Base-by-base conservation (phyloP, 495 filamentous ascomycete genomes). In the Penicillium coprophilum region DNA sequence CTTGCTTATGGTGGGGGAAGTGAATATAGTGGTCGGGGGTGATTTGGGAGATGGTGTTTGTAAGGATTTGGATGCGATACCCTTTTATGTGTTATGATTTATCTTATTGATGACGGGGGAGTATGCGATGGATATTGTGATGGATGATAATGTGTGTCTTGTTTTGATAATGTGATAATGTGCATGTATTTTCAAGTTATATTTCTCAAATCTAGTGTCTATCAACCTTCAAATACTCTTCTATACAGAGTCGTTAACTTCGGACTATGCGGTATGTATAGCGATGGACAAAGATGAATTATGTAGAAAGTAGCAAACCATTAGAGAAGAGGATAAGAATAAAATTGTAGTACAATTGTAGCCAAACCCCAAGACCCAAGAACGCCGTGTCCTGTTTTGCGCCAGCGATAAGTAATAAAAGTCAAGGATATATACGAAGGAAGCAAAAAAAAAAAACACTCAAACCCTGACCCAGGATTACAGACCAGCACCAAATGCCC, bases 1-100 rank as follows among this genome's bases (percentile, higher is more conserved):
- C 17, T 53, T 46, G 67, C 63, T 38, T 67, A 71, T 68, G 65
- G 63, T 34, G 71, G 68, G 65, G 67, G 61, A 48, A 66, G 63
- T 54, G 60, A 53, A 43, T 66, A 62, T 59, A 54, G 54, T 47
- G 60, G 52, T 59, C 53, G 49, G 17, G 24, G 57, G 47, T 43
- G 43, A 46, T 58, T 27, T 17, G 46, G 20, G 20, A 8, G 15
- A 10, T 46, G 19, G 34, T 36, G 12, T 39, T 8, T 36, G 11
- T 32, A 24, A 8, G 1, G 12, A 17, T 20, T 36, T 50, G 15
- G 44, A 4, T 39, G 46, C 32, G 49, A 45, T 53, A 34, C 30
- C 28, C 39, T 41, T 3, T 49, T 46, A 28, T 46, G 24, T 10
- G 10, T 39, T 34, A 46, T 52, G 47, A 21, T 48, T 27, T 46